These are phyloP conservation scores for Penicillium desertorum DNA, from an alignment of 495 filamentous ascomycete species.

Conservation along the genomic window DNA sequence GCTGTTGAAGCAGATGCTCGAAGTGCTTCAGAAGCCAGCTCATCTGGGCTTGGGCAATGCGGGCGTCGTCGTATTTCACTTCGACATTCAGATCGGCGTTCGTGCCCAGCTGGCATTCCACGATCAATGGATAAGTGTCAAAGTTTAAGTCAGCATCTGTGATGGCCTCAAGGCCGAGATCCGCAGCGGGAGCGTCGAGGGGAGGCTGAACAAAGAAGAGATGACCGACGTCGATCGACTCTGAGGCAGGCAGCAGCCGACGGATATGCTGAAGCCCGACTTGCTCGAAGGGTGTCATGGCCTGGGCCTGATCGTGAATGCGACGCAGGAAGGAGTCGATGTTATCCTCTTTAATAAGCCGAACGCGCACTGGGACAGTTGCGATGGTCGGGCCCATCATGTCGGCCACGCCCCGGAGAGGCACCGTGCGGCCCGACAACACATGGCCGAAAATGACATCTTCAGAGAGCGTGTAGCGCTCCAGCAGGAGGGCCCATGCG, in stretches of 20 bases:
- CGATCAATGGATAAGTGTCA: conserved; percentile 6
- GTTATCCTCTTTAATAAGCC: not conserved
- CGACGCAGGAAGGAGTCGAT: conserved; percentile 33
- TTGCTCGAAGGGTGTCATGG: conserved; percentile 55
- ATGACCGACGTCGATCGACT: conserved; percentile 6
- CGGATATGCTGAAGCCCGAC: conserved; percentile 59
- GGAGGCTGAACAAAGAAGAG: conserved; percentile 8
- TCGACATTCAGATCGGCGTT: not conserved
- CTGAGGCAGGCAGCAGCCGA: conserved; percentile 24
- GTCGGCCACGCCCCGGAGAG: conserved; percentile 30
- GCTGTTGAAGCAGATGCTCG: conserved; percentile 5
- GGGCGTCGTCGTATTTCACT: not conserved
- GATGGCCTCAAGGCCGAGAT: conserved; percentile 1
- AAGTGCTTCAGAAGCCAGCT: conserved; percentile 9
- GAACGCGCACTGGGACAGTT: conserved; percentile 23
- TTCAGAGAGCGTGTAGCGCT: conserved; percentile 33
- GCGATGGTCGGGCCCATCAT: conserved; percentile 41
- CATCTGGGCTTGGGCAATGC: not conserved
- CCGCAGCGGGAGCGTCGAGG: not conserved
- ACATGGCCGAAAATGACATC: conserved; percentile 43
- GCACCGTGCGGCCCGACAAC: conserved; percentile 35
- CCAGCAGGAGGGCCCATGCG: conserved; percentile 51
- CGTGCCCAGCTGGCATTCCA: conserved; percentile 3
- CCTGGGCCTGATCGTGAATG: conserved; percentile 46
- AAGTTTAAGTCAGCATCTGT: not conserved